phyloP scores from a whole-genome alignment of 2,329 filamentous ascomycete genomes.

The Elsinoe ampelina region DNA sequence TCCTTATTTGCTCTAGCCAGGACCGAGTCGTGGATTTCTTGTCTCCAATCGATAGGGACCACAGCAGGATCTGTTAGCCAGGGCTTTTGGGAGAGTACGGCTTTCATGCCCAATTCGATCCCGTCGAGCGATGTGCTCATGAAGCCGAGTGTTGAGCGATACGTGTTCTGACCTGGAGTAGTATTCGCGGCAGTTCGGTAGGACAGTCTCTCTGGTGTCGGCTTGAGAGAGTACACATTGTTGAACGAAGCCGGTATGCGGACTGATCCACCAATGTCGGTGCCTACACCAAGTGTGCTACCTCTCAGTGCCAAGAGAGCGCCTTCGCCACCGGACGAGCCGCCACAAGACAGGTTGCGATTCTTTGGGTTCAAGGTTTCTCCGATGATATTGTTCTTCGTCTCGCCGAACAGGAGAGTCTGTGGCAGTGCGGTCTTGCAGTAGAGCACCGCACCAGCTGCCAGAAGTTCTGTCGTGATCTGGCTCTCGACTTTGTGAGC shows the following conservation, averaged over 20 bases:
- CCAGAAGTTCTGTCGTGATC: conserved; percentile 2
- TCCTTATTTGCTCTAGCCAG: background rate
- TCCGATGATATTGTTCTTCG: conserved; percentile 42
- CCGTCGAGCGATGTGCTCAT: conserved; percentile 45
- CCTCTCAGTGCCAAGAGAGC: conserved; percentile 45
- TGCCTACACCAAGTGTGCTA: conserved; percentile 46
- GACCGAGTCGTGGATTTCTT: conserved; percentile 16
- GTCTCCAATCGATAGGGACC: conserved; percentile 49
- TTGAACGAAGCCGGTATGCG: conserved; percentile 40
- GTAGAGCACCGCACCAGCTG: conserved; percentile 42
- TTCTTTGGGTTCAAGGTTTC: conserved; percentile 48
- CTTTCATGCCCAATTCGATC: conserved; percentile 45
- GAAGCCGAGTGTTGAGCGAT: conserved; percentile 43
- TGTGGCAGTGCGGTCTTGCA: conserved; percentile 47
- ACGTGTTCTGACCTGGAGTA: conserved; percentile 40
- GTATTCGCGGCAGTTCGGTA: conserved; percentile 34
- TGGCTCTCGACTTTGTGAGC: background rate
- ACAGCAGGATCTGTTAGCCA: conserved; percentile 52
- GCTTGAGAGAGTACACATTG: conserved; percentile 37
- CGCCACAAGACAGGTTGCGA: conserved; percentile 41
- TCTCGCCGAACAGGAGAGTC: conserved; percentile 46
- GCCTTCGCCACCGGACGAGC: conserved; percentile 49
- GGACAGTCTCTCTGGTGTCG: conserved; percentile 37
- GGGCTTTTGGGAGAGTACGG: conserved; percentile 43
- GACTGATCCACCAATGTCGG: conserved; percentile 45